phyloP scores from a whole-genome alignment of 208 protist genomes.

The Blechomonas ayalai region DNA sequence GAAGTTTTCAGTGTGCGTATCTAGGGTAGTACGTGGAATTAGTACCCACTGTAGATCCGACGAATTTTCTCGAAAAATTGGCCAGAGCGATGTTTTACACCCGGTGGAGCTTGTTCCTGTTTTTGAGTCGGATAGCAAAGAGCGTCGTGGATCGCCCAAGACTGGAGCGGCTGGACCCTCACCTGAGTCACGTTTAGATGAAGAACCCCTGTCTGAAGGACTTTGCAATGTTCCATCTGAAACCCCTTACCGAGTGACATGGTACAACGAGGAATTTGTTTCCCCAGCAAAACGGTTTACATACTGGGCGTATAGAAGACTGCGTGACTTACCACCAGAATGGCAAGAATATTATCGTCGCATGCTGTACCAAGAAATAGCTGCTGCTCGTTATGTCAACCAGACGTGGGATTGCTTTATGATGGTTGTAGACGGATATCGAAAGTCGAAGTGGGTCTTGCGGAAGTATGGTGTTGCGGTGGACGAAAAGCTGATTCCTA shows the following conservation, averaged over 20 bases:
- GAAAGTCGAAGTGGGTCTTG: slow-evolving; percentile 82
- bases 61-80: slow-evolving; percentile 2
- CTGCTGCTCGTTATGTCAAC: slow-evolving; percentile 70
- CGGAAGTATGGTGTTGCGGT: slow-evolving; percentile 65
- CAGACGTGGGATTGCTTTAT: slow-evolving; percentile 88
- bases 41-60: too few relatives aligned
- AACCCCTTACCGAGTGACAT: slow-evolving; percentile 70
- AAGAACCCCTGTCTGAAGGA: slow-evolving; percentile 49
- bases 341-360: slow-evolving; percentile 83
- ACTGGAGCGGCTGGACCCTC: too few relatives aligned
- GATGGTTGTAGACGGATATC: slow-evolving; percentile 87
- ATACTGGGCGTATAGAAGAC: slow-evolving; percentile 74
- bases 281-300: slow-evolving; percentile 73
- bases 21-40: too few relatives aligned
- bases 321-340: slow-evolving; percentile 72
- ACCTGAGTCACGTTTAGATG: too few relatives aligned
- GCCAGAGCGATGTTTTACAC: slow-evolving; percentile 9
- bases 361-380: slow-evolving; percentile 80
- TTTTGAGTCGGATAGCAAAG: slow-evolving; percentile 2
- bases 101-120: slow-evolving; percentile 19
- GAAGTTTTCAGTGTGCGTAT: too few relatives aligned
- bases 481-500: slow-evolving; percentile 74
- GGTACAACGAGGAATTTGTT: slow-evolving; percentile 62
- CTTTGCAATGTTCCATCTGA: slow-evolving; percentile 40
- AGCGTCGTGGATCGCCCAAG: too few relatives aligned